Evolutionary conservation across 2,329 filamentous ascomycete genomes (phyloP), one percentile per base, ranked within the genome.

Genomic region (Cyphellophora europaea): DNA sequence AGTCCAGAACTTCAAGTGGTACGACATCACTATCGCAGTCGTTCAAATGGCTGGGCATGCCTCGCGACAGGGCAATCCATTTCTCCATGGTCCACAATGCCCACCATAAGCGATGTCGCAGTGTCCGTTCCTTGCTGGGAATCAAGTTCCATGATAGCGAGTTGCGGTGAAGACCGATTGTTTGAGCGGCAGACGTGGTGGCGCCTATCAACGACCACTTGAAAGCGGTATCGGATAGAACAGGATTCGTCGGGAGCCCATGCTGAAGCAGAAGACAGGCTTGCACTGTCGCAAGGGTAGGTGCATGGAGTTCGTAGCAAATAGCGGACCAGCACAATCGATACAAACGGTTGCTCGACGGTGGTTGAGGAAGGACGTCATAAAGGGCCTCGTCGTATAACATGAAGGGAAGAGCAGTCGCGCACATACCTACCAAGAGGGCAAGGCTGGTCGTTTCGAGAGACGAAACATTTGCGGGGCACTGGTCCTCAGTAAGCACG

Each of bases 371-470:
- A 16, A 38, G 32, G 11, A 32, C 30, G 28, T 27, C 30, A 10
- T 11, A 15, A 3, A 38, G 27, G 11, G 25, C 36, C 11, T 54
- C 47, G 19, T 58, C 54, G 23, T 55, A 52, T 3, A 43, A 47
- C 19, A 49, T 49, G 32, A 58, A 58, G 2, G 54, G 51, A 5
- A 57, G 41, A 3, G 55, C 50, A 2, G 55, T 49, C 8, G 53
- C 54, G 36, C 56, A 58, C 6, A 58, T 44, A 2, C 54, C 55
- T 2, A 54, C 53, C 1, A 57, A 39, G 10, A 58, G 44, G 28
- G 36, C 27, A 3, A 38, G 36, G 3, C 21, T 14, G 5, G 34
- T 23, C 11, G 17, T 12, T 21, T 38, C 23, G 23, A 35, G n/a
- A n/a, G 21, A 25, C 21, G 8, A 8, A n/a, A 25, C 21, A 14